Conservation (phyloP, 371 early-diverging fungal species). For the Mortierella sp. region DNA sequence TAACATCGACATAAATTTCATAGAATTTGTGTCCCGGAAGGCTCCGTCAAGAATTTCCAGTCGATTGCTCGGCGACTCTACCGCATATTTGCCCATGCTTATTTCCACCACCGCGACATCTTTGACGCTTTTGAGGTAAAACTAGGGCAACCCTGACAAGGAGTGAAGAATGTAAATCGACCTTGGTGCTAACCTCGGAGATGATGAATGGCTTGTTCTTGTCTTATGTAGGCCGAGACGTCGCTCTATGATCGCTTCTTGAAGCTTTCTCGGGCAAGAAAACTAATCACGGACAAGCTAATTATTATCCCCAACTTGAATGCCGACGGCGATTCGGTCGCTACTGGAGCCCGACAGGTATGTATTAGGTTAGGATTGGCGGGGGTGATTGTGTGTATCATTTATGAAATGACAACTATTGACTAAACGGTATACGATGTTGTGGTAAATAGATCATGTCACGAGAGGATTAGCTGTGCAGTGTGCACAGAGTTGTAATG, state of each 20-base stretch:
- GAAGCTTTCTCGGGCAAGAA: conserved; percentile 73
- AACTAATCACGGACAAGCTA: conserved; percentile 72
- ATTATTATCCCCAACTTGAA: conserved; percentile 73
- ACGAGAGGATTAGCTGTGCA: conserved; percentile 24
- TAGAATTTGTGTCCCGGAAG: conserved; percentile 79
- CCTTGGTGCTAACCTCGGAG: not conserved
- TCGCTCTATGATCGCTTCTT: conserved; percentile 86
- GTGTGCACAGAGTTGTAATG: not conserved
- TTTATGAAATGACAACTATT: not conserved
- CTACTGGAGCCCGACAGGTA: conserved; percentile 39
- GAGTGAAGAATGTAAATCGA: not conserved
- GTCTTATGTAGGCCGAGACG: conserved; percentile 71
- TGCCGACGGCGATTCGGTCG: conserved; percentile 15
- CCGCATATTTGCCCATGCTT: conserved; percentile 96
- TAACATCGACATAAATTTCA: conserved; percentile 5
- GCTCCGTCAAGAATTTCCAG: conserved; percentile 87
- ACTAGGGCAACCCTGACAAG: not conserved
- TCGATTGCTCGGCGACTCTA: conserved; percentile 92
- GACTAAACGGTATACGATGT: not conserved
- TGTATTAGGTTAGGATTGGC: not conserved
- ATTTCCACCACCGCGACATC: conserved; percentile 89
- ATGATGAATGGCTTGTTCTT: not conserved
- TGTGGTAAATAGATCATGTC: conserved; percentile 35
- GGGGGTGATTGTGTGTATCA: not conserved
- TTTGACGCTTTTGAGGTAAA: conserved; percentile 86